A percentile compares a stretch with the other conserved stretches of the same genome.
Evolutionary conservation across 2,329 filamentous ascomycete genomes (phyloP).

Genomic region (Diaporthe humulicola): DNA sequence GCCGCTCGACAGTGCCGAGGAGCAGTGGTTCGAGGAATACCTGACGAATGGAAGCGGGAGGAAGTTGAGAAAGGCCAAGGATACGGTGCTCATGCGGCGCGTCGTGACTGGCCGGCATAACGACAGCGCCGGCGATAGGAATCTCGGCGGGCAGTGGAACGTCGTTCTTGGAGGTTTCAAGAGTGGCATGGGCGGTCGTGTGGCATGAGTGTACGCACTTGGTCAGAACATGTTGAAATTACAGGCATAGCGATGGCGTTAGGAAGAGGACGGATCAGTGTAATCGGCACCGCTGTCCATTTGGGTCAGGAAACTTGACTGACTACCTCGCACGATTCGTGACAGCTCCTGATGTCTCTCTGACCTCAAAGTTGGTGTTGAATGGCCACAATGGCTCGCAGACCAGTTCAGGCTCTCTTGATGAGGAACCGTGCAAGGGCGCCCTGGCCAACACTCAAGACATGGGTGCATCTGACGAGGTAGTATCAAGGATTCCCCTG

Average conservation of each 20-base stretch:
- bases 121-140: conserved; percentile 60
- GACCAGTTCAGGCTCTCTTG: not conserved
- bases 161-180: conserved; percentile 66
- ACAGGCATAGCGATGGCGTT: conserved; percentile 37
- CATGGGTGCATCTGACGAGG: not conserved
- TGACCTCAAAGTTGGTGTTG: not conserved
- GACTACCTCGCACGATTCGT: not conserved
- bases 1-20: conserved; percentile 79
- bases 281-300: not conserved
- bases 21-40: conserved; percentile 79
- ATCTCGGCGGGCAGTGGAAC: conserved; percentile 60
- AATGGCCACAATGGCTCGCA: not conserved
- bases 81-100: conserved; percentile 80
- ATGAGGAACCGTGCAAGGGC: too few relatives aligned
- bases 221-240: conserved; percentile 4
- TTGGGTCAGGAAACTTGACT: not conserved
- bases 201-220: conserved; percentile 9
- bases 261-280: not conserved
- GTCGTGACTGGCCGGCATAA: conserved; percentile 75
- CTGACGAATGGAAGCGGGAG: conserved; percentile 75
- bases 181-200: conserved; percentile 54
- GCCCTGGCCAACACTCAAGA: not conserved
- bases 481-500: too few relatives aligned
- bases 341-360: not conserved
- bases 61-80: conserved; percentile 74